Percentiles rank a stretch among this genome's conserved stretches.
Evolutionary conservation across 768 basidiomycete species (phyloP).

Genomic region (Leccinum ochraceum): DNA sequence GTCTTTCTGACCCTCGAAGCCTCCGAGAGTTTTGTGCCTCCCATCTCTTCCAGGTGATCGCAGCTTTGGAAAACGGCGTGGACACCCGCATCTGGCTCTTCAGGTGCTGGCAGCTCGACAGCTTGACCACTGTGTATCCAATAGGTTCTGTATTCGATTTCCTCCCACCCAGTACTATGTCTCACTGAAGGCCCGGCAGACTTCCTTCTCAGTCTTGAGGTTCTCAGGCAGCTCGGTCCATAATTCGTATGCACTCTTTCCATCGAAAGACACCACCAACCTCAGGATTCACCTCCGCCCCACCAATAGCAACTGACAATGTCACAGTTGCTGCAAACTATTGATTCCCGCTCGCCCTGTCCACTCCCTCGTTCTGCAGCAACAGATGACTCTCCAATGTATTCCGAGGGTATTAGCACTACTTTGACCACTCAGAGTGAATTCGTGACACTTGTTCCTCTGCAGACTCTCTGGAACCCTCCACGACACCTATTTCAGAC

Average conservation of each 20-base stretch:
- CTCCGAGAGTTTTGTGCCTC: neutral
- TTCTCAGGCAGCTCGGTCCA: neutral
- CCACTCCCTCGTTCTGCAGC: neutral
- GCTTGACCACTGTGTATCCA: neutral
- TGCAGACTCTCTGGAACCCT: neutral
- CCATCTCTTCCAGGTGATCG: neutral
- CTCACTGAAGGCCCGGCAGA: constrained; percentile 2
- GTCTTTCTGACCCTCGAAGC: neutral
- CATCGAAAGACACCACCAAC: neutral
- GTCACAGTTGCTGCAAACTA: neutral
- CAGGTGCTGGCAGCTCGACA: neutral
- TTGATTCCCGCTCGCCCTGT: neutral
- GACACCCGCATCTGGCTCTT: neutral
- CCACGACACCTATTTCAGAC: neutral
- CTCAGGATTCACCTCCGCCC: neutral
- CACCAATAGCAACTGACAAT: neutral
- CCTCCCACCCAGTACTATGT: neutral
- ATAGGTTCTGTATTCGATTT: constrained; percentile 1
- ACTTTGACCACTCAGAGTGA: constrained; percentile 1
- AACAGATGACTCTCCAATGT: neutral
- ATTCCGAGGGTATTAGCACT: neutral
- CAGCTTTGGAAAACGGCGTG: neutral
- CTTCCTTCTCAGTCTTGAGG: neutral
- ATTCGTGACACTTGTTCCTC: neutral
- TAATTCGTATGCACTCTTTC: neutral